These are phyloP conservation scores for Aeschynomene evenia DNA, from an alignment of 306 rosid species.

Conservation along the genomic window DNA sequence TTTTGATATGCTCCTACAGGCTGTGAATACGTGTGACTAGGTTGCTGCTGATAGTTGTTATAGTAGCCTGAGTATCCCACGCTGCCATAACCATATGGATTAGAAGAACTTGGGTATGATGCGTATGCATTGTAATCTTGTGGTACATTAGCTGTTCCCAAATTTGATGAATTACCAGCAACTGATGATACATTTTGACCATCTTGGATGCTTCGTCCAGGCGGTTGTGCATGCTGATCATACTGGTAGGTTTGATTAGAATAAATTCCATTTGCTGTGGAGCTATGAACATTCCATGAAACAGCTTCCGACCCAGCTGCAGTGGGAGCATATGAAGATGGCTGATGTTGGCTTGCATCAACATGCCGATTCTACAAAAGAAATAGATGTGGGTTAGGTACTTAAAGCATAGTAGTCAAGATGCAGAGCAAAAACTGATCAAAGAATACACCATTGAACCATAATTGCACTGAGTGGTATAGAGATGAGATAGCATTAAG, in stretches of 20 bases:
- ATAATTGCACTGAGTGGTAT: neutral
- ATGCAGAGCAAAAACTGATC: neutral
- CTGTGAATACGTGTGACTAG: conserved; percentile 86
- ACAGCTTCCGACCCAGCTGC: conserved; percentile 60
- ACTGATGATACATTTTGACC: conserved; percentile 59
- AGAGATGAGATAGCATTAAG: conserved; percentile 9
- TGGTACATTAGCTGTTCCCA: conserved; percentile 80
- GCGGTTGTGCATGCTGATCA: conserved; percentile 64
- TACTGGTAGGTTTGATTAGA: conserved; percentile 71
- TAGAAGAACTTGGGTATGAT: conserved; percentile 76
- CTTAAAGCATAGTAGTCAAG: conserved; percentile 13
- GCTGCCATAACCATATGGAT: conserved; percentile 91
- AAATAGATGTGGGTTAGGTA: conserved; percentile 2
- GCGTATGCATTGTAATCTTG: conserved; percentile 88
- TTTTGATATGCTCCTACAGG: conserved; percentile 98
- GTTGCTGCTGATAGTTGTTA: conserved; percentile 86
- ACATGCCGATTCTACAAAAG: conserved; percentile 55
- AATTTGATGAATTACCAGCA: conserved; percentile 80
- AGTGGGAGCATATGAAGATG: conserved; percentile 49
- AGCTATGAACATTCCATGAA: conserved; percentile 62
- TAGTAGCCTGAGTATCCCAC: conserved; percentile 78
- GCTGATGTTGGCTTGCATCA: conserved; percentile 60
- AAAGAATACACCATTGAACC: neutral
- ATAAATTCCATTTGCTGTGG: conserved; percentile 64
- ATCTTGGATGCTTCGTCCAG: conserved; percentile 65